Evolutionary conservation across 140 eudicot species (phyloP), one percentile per base, ranked within the genome.

Genomic region (Ambrosia hybrid): DNA sequence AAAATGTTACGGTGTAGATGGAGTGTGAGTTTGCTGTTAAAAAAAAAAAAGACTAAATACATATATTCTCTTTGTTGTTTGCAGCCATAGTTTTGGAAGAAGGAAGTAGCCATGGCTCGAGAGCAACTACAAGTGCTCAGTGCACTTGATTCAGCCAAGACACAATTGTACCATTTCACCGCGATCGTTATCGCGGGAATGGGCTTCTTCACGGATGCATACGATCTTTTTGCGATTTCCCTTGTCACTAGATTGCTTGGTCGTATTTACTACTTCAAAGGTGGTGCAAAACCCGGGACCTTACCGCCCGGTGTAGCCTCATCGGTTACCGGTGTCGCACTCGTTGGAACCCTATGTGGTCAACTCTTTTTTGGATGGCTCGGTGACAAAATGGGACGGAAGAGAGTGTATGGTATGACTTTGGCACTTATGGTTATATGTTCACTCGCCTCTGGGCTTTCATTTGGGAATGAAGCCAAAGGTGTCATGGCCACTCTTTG

Each of bases 311-410:
- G 51, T 14, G 87, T 75, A 8, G 69, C 69, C 52, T 53, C 90
- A 34, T 71, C 85, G 9, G 87, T 85, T 62, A 85, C 81, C 1
- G 87, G 78, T 52, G 90, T 85, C 9, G 90, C 90, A 4, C 85
- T 85, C 6, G 86, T 82, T 9, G 90, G 90, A 46, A 79, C 90
- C 52, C 80, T 82, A n/a, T 58, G 69, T 11, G 89, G 89, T 57
- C 89, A 84, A 63, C 81, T 84, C 53, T 84, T 83, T 72, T 84
- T 80, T 64, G 88, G 88, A 8, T 77, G 84, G 87, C 90, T 85
- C 9, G 90, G 90, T 4, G 90, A 85, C 83, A 82, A 82, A 53
- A 82, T 85, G 90, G 90, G 90, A 26, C 72, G 90, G 3, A 85
- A 85, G 52, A 78, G 14, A 13, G 90, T 85, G 11, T 85, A 85